A percentile compares a stretch with the other conserved stretches of the same genome.
These are phyloP conservation scores for Talaromyces sp. DNA, from an alignment of 2,329 filamentous ascomycete genomes.

Conservation along the genomic window DNA sequence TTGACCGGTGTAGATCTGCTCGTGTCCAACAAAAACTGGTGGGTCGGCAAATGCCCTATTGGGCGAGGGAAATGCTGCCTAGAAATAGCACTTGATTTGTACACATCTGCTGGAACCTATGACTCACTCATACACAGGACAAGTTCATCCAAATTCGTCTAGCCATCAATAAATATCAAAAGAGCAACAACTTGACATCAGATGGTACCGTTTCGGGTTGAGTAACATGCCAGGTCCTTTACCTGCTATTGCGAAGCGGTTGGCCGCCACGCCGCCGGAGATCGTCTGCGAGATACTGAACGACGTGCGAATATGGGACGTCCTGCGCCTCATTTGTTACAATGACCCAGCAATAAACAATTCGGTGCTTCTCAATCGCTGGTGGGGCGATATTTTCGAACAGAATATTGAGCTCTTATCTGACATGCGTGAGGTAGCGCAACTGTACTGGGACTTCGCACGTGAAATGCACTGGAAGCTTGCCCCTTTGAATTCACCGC, in stretches of 20 bases:
- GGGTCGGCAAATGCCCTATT: no score
- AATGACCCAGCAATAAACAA: slow-evolving; percentile 8
- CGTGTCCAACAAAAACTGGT: no score
- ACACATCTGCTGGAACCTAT: background rate
- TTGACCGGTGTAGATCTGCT: no score
- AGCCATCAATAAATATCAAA: background rate
- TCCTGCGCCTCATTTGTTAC: slow-evolving; percentile 12
- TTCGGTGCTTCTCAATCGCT: background rate
- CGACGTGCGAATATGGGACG: slow-evolving; percentile 16
- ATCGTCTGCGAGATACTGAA: slow-evolving; percentile 17
- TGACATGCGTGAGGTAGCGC: slow-evolving; percentile 2
- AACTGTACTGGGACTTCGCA: slow-evolving; percentile 8
- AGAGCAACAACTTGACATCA: background rate
- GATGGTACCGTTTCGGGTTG: background rate
- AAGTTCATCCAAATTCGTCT: no score
- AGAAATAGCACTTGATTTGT: no score
- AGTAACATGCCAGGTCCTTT: background rate
- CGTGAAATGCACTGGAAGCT: background rate
- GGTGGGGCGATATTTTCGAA: background rate
- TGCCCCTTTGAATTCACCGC: background rate
- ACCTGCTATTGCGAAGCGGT: slow-evolving; percentile 2
- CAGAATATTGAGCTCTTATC: background rate
- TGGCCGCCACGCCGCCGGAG: slow-evolving; percentile 14
- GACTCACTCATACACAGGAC: background rate
- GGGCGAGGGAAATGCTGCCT: no score